Conservation (phyloP, 805 yeast genomes). For the Yarrowia porcina region DNA sequence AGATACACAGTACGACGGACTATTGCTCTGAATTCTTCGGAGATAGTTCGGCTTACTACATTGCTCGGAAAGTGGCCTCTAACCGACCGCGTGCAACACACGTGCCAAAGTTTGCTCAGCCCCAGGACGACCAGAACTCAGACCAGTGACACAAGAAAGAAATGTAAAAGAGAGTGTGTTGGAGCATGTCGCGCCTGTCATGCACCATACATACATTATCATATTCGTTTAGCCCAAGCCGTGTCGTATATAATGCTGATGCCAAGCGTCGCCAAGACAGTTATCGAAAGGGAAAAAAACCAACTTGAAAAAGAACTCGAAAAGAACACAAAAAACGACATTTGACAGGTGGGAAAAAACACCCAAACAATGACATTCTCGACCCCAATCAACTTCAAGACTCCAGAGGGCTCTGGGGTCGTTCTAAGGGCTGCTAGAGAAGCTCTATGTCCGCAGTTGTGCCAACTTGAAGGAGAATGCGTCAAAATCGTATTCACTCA, state of each 20-base stretch:
- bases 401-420: background rate
- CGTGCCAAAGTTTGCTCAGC: slow-evolving; percentile 15
- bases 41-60: background rate
- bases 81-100: background rate
- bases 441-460: background rate
- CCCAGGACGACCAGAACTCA: background rate
- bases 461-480: background rate
- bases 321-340: background rate
- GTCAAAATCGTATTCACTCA: background rate
- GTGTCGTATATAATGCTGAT: slow-evolving; percentile 9
- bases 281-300: background rate
- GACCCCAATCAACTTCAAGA: slow-evolving; percentile 5
- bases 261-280: slow-evolving; percentile 4
- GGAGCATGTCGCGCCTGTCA: background rate
- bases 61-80: background rate
- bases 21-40: background rate
- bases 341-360: background rate
- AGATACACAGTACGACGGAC: background rate
- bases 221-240: slow-evolving; percentile 3
- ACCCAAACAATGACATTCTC: background rate
- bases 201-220: slow-evolving; percentile 21
- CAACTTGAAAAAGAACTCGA: no score
- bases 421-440: slow-evolving; percentile 7
- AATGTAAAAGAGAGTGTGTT: slow-evolving; percentile 11
- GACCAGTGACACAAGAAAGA: background rate